These are phyloP conservation scores for Physcia stellaris DNA, from an alignment of 495 filamentous ascomycete species.

Conservation along the genomic window DNA sequence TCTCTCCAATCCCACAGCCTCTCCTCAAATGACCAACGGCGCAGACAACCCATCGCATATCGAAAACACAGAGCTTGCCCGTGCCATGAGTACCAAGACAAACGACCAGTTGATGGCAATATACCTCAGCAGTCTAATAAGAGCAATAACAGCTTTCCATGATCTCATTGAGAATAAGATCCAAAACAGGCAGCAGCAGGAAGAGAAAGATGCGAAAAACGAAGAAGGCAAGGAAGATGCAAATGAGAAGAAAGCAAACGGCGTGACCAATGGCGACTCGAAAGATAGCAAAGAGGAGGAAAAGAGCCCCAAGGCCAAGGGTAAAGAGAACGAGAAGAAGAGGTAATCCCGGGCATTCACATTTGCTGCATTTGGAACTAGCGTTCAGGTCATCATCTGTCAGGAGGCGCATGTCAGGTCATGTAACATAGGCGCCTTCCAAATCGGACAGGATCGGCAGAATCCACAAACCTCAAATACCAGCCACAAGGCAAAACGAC, in stretches of 20 bases:
- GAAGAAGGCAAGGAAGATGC: constrained; percentile 49
- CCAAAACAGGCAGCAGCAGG: constrained; percentile 92
- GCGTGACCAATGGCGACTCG: constrained; percentile 14
- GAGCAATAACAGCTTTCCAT: constrained; percentile 97
- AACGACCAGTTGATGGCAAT: constrained; percentile 98
- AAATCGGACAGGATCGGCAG: too few species aligned
- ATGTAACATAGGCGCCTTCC: too few species aligned
- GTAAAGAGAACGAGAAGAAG: constrained; percentile 44
- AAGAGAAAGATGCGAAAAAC: constrained; percentile 80
- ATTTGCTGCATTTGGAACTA: too few species aligned
- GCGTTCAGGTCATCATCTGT: too few species aligned
- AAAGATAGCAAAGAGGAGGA: constrained; percentile 45
- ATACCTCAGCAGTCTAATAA: constrained; percentile 89
- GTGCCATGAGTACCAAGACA: constrained; percentile 97
- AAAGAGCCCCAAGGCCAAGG: constrained; percentile 40
- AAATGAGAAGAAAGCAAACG: constrained; percentile 30
- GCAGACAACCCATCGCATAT: constrained; percentile 31
- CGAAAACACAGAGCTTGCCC: constrained; percentile 68
- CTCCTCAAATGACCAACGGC: constrained; percentile 32
- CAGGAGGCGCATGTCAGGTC: too few species aligned
- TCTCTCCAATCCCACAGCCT: constrained; percentile 66
- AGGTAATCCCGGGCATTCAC: constrained; percentile 38
- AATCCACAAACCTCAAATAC: too few species aligned
- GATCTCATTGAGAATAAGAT: constrained; percentile 99
- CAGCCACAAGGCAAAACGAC: too few species aligned